Evolutionary conservation across 164 flowering plant species (phyloP).

Genomic region (Dillenia suffruticosa): DNA sequence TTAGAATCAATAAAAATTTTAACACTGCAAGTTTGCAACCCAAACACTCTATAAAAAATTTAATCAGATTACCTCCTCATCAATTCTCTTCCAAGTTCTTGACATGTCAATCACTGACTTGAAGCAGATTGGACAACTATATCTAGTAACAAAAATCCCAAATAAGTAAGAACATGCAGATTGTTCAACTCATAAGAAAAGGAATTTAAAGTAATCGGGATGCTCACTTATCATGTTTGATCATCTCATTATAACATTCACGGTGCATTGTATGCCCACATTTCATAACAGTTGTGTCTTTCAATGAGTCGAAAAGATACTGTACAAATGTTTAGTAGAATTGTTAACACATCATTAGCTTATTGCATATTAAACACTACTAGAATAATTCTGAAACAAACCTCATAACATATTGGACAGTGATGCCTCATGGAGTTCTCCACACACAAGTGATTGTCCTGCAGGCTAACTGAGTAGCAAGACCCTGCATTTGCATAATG

Average conservation of each 20-base stretch:
- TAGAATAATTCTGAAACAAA: conserved; percentile 15
- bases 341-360: conserved; percentile 1
- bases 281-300: conserved; percentile 73
- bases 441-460: conserved; percentile 67
- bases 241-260: conserved; percentile 81
- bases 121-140: conserved; percentile 89
- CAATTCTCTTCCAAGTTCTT: conserved; percentile 65
- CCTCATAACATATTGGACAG: conserved; percentile 96
- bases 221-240: conserved; percentile 67
- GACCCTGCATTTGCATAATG: conserved; percentile 45
- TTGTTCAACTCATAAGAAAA: conserved; percentile 1
- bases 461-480: conserved; percentile 63
- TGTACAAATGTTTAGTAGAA: conserved; percentile 18
- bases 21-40: no score
- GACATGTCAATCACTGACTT: conserved; percentile 85
- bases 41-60: no score
- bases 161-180: neutral
- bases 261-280: conserved; percentile 97
- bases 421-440: conserved; percentile 91
- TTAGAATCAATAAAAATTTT: no score
- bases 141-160: conserved; percentile 32
- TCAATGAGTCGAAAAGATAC: conserved; percentile 92
- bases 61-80: conserved; percentile 62
- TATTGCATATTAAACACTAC: neutral
- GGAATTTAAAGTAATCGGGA: neutral